Evolutionary conservation across 2,329 filamentous ascomycete genomes (phyloP).

Genomic region (Huntiella bhutanensis): DNA sequence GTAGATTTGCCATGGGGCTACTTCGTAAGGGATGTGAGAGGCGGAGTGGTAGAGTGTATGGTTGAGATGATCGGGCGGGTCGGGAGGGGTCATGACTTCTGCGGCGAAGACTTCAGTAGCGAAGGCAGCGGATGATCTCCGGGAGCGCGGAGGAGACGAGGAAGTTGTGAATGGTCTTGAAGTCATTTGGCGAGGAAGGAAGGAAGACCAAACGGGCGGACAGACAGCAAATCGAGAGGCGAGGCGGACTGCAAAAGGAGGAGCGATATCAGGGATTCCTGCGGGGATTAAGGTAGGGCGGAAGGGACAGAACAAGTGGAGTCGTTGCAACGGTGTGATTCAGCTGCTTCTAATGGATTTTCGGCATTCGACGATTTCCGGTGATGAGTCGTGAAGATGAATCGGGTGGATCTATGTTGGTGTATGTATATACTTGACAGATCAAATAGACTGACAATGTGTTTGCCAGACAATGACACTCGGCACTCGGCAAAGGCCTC

Average conservation of each 20-base stretch:
- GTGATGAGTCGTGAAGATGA: too few relatives aligned
- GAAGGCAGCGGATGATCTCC: conserved; percentile 27
- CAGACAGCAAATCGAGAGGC: too few relatives aligned
- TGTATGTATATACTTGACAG: not conserved
- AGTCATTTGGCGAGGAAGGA: not conserved
- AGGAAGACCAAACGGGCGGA: not conserved
- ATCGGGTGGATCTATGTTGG: not conserved
- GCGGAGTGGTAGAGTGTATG: conserved; percentile 15
- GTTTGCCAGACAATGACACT: not conserved
- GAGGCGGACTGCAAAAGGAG: too few relatives aligned
- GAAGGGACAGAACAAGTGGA: too few relatives aligned
- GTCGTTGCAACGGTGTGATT: too few relatives aligned
- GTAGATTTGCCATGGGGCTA: conserved; percentile 1
- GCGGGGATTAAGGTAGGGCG: too few relatives aligned
- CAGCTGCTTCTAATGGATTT: too few relatives aligned
- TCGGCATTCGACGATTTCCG: too few relatives aligned
- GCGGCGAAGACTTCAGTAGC: conserved; percentile 19
- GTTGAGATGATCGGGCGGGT: conserved; percentile 15
- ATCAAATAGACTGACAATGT: not conserved
- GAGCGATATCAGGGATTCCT: too few relatives aligned
- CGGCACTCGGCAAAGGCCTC: not conserved
- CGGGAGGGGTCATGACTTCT: conserved; percentile 19
- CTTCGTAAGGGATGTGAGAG: not conserved
- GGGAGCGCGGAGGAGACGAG: conserved; percentile 15
- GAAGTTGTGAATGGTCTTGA: not conserved